Conservation (phyloP, 805 yeast species). For the Kazachstania africana region DNA sequence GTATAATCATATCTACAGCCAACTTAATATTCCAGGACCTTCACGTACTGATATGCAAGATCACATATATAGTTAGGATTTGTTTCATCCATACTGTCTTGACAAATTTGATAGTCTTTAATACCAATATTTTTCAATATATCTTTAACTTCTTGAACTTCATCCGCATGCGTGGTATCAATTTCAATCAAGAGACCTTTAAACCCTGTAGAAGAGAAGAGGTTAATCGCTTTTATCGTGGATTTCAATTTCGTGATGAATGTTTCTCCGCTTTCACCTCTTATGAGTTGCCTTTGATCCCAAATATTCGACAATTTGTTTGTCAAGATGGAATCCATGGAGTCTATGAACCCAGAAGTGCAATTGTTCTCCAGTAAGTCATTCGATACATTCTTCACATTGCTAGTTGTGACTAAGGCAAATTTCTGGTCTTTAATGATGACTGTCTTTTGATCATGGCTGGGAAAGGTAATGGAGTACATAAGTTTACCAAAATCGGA, state of each 20-base stretch:
- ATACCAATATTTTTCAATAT: slow-evolving; percentile 11
- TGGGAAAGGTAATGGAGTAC: slow-evolving; percentile 20
- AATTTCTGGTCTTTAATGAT: slow-evolving; percentile 17
- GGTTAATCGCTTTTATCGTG: slow-evolving; percentile 18
- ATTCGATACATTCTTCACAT: slow-evolving; percentile 8
- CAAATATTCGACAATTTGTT: slow-evolving; percentile 23
- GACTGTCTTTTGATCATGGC: slow-evolving; percentile 14
- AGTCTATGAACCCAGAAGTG: slow-evolving; percentile 14
- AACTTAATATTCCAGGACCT: slow-evolving; percentile 19
- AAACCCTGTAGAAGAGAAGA: slow-evolving; percentile 24
- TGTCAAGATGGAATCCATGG: slow-evolving; percentile 16
- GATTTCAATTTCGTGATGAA: slow-evolving; percentile 13
- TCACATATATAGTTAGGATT: slow-evolving; percentile 11
- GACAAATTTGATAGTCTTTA: slow-evolving; percentile 13
- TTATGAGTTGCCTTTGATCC: slow-evolving; percentile 22
- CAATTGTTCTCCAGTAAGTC: slow-evolving; percentile 13
- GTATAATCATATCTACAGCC: no score
- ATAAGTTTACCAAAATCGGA: slow-evolving; percentile 12
- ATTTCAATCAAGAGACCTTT: slow-evolving; percentile 23
- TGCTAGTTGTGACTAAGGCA: slow-evolving; percentile 15
- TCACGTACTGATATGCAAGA: slow-evolving; percentile 22
- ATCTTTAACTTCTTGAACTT: slow-evolving; percentile 9
- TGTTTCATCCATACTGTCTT: slow-evolving; percentile 7
- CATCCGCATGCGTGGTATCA: no score
- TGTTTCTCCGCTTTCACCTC: slow-evolving; percentile 26